Base-by-base conservation (phyloP, 257 asterid species). In the Salvia rosmarinus region DNA sequence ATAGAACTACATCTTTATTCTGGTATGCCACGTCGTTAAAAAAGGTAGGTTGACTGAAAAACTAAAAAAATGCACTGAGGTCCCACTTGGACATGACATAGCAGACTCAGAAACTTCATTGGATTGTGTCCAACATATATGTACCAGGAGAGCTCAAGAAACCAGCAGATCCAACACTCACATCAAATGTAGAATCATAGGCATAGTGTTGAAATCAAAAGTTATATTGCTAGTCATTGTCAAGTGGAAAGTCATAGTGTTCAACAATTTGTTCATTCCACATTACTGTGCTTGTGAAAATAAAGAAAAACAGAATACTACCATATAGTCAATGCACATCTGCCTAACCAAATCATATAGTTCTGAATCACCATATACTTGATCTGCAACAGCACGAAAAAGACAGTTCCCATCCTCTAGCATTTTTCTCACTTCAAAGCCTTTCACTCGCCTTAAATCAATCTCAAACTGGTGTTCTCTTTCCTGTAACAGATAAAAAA, bases 301-400 rank as follows among this genome's bases (percentile, higher is more conserved):
- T 43, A 64, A 51, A 58, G 44, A 39, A 46, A 51, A 52, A 7
- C 49, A 71, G 39, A 40, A 80, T 56, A 21, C 28, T 95, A 95
- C 99, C 99, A 95, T 90, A 83, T 95, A 95, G 78, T 95, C 99
- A 54, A 95, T 90, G 92, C 96, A 95, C 97, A 95, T 84, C 90
- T 95, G 99, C 85, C 99, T 90, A 77, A 84, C 96, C 95, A 85
- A 78, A 85, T 88, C 96, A 81, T 83, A 90, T 61, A 68, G 66
- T 69, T 92, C 97, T 68, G 98, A 89, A 79, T 95, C 99, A 19
- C 99, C 99, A 86, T 95, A 92, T 47, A 95, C 99, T 88, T 88
- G 98, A 83, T 95, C 96, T 23, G 97, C 98, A 83, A 95, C 99
- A 76, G 99, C 98, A 74, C 99, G 96, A 59, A 95, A 95, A 66